Evolutionary conservation across 2,329 filamentous ascomycete genomes (phyloP), one percentile per base, ranked within the genome.

Genomic region (Lachnellula occidentalis): DNA sequence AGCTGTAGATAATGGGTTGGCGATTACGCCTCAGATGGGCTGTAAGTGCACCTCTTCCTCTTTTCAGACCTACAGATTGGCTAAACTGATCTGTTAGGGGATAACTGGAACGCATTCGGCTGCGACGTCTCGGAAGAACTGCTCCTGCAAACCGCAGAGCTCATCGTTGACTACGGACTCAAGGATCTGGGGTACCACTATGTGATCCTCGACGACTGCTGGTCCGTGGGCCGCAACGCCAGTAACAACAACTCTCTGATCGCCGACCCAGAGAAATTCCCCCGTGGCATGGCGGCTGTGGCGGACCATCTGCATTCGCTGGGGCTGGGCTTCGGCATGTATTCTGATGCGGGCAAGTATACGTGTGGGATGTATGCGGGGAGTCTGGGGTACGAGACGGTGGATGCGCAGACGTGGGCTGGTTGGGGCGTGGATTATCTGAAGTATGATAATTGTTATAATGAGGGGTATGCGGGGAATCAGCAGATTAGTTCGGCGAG

Each of bases 391-490:
- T 73, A 78, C 60, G 80, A 81, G 62, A 70, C 73, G 34, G 70
- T 76, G 27, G 79, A 83, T 64, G 79, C 79, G 1, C 65, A 75
- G 15, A 72, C 74, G 0, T 81, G 75, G 63, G 78, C 79, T 1
- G 67, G 66, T 15, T 79, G 77, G 75, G 78, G 74, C 1, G 74
- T 80, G 34, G 74, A 77, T 64, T 79, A 78, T 58, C 64, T 78
- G 21, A 78, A 80, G 63, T 81, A 81, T 60, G 78, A 81, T 66
- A 81, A 81, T 62, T 82, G 79, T 68, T 80, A 73, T 64, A 80
- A 80, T 58, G 70, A 76, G 56, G 78, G 78, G 7, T 73, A 78
- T 53, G 74, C 73, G n/a, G 78, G 78, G 61, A 69, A 65, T 58
- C 67, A 58, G 54, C 64, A 51, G 61, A 66, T 68, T 55, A 77